Evolutionary conservation across 139 green algal species (phyloP).

Genomic region (Micractinium sp.): DNA sequence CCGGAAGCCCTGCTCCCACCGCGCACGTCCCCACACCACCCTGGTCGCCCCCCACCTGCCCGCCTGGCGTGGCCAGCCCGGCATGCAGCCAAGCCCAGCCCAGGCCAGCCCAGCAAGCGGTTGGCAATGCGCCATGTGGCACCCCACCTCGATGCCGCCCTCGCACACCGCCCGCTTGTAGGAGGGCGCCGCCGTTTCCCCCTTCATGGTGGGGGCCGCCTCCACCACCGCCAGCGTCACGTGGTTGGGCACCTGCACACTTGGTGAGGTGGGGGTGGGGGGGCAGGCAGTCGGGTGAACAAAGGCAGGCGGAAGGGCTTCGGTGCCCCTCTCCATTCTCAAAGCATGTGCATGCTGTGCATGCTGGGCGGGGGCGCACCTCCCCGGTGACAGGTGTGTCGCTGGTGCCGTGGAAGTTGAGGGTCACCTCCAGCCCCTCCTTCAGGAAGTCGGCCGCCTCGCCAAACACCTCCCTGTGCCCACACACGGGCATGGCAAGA

Average conservation of each 20-base stretch:
- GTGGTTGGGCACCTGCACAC: not conserved
- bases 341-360: too few species aligned
- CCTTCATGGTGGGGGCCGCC: conserved; percentile 43
- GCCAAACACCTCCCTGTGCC: conserved; percentile 39
- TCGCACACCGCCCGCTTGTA: conserved; percentile 45
- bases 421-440: conserved; percentile 37
- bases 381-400: conserved; percentile 40
- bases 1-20: too few species aligned
- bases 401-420: conserved; percentile 36
- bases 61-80: not conserved
- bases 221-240: conserved; percentile 21
- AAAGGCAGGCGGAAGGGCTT: too few species aligned
- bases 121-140: not conserved
- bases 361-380: not conserved
- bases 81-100: not conserved
- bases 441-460: conserved; percentile 19
- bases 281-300: too few species aligned
- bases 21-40: too few species aligned
- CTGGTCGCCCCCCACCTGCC: too few species aligned
- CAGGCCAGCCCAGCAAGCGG: not conserved
- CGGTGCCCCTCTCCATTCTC: too few species aligned
- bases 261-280: too few species aligned
- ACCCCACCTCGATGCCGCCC: conserved; percentile 14
- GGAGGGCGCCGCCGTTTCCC: conserved; percentile 35
- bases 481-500: not conserved